phyloP scores from a whole-genome alignment of 2,329 filamentous ascomycete genomes.

The Fusarium chuoi region DNA sequence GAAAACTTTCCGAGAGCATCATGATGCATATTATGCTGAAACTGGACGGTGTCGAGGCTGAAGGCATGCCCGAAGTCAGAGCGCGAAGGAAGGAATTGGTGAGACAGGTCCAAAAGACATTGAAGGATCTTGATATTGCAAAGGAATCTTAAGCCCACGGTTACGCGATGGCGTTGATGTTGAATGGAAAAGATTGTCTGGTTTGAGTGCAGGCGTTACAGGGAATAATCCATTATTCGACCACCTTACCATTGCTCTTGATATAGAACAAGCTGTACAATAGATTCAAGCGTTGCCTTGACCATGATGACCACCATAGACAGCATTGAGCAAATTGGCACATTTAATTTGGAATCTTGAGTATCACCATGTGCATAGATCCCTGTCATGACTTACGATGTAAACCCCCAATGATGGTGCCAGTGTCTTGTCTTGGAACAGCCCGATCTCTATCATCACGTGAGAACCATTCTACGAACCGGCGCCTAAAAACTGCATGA shows the following conservation, averaged over 20 bases:
- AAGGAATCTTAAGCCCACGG: slow-evolving; percentile 39
- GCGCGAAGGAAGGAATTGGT: slow-evolving; percentile 76
- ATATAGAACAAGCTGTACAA: slow-evolving; percentile 45
- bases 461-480: not conserved
- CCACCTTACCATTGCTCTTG: slow-evolving; percentile 30
- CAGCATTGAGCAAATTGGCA: slow-evolving; percentile 34
- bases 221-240: slow-evolving; percentile 25
- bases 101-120: slow-evolving; percentile 73
- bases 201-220: slow-evolving; percentile 38
- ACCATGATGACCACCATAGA: slow-evolving; percentile 42
- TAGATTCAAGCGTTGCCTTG: slow-evolving; percentile 41
- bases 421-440: not conserved
- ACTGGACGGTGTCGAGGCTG: slow-evolving; percentile 79
- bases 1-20: slow-evolving; percentile 78
- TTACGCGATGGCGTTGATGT: slow-evolving; percentile 8
- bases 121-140: slow-evolving; percentile 70
- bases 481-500: not conserved
- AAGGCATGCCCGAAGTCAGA: slow-evolving; percentile 73
- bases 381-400: slow-evolving; percentile 4
- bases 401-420: not conserved
- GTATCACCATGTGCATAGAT: not conserved
- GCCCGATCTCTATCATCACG: slow-evolving; percentile 13
- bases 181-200: slow-evolving; percentile 27
- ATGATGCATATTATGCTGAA: slow-evolving; percentile 81
- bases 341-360: slow-evolving; percentile 5